phyloP scores from a whole-genome alignment of 2,329 filamentous ascomycete genomes.

The Xylariaceae sp. region DNA sequence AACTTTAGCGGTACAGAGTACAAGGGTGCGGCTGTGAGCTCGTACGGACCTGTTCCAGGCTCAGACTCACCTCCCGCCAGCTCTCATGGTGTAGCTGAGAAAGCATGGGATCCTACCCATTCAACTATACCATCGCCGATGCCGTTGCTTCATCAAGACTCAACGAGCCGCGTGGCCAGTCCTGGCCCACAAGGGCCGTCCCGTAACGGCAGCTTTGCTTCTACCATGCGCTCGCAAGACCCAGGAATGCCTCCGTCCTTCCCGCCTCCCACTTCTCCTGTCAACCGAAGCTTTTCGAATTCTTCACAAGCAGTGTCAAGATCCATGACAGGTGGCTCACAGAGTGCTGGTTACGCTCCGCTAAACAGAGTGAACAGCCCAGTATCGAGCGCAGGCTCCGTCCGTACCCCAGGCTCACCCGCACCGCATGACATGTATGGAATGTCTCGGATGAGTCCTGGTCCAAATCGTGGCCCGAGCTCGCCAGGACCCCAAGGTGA shows the following conservation, averaged over 20 bases:
- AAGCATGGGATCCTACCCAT: constrained; percentile 18
- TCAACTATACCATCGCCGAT: constrained; percentile 2
- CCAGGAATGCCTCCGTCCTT: constrained; percentile 23
- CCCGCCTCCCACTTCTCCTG: constrained; percentile 21
- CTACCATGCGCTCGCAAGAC: constrained; percentile 19
- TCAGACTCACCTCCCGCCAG: constrained; percentile 21
- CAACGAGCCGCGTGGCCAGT: not conserved
- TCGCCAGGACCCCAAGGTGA: constrained; percentile 12
- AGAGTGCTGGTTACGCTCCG: constrained; percentile 13
- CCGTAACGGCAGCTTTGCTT: constrained; percentile 22
- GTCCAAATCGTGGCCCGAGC: constrained; percentile 12
- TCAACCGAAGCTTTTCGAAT: constrained; percentile 29
- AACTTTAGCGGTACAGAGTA: constrained; percentile 16
- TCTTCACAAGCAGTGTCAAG: constrained; percentile 27
- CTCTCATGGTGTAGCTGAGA: constrained; percentile 17
- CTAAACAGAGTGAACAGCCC: constrained; percentile 26
- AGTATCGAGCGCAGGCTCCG: constrained; percentile 10
- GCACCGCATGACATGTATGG: constrained; percentile 19
- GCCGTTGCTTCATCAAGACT: constrained; percentile 14
- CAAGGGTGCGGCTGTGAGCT: constrained; percentile 14
- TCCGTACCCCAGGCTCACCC: constrained; percentile 15
- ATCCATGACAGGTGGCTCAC: constrained; percentile 27
- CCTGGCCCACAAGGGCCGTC: constrained; percentile 2
- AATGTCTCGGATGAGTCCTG: constrained; percentile 18
- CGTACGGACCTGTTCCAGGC: constrained; percentile 16